Conservation (phyloP, 306 rosid species). For the Castanopsis chinensis region DNA sequence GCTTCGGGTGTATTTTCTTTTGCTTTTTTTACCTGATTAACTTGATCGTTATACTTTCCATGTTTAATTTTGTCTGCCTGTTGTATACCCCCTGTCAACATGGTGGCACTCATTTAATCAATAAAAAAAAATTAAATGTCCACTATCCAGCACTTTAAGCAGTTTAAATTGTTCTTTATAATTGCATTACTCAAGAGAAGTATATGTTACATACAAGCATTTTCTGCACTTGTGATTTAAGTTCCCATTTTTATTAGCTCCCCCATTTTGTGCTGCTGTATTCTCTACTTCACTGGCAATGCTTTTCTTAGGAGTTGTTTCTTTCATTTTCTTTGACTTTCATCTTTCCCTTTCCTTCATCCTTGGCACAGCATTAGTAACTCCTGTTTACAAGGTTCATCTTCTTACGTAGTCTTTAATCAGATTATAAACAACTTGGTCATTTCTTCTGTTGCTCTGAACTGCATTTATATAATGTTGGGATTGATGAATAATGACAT, state of each 20-base stretch:
- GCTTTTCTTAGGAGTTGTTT: conserved; percentile 91
- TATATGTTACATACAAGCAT: neutral
- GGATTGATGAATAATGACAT: neutral
- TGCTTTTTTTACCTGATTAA: too few species aligned
- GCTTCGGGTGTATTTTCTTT: too few species aligned
- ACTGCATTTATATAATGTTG: neutral
- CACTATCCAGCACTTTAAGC: neutral
- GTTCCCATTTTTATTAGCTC: conserved; percentile 26
- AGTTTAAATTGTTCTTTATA: conserved; percentile 1
- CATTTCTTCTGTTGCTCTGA: neutral
- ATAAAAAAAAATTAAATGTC: too few species aligned
- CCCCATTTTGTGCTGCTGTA: conserved; percentile 61
- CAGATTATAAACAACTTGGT: neutral
- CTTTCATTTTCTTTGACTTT: conserved; percentile 86
- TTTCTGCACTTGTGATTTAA: conserved; percentile 1
- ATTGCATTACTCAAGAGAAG: conserved; percentile 10
- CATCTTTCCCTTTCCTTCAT: conserved; percentile 92
- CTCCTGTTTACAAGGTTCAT: conserved; percentile 15
- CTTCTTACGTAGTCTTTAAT: neutral
- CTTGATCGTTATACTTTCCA: too few species aligned
- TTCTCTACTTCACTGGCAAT: conserved; percentile 96
- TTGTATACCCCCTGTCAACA: too few species aligned
- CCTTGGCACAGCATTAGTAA: conserved; percentile 87
- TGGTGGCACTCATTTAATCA: too few species aligned
- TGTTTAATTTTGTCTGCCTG: too few species aligned